These are phyloP conservation scores for Pulveroboletus sp. DNA, from an alignment of 768 basidiomycete genomes.

Conservation along the genomic window DNA sequence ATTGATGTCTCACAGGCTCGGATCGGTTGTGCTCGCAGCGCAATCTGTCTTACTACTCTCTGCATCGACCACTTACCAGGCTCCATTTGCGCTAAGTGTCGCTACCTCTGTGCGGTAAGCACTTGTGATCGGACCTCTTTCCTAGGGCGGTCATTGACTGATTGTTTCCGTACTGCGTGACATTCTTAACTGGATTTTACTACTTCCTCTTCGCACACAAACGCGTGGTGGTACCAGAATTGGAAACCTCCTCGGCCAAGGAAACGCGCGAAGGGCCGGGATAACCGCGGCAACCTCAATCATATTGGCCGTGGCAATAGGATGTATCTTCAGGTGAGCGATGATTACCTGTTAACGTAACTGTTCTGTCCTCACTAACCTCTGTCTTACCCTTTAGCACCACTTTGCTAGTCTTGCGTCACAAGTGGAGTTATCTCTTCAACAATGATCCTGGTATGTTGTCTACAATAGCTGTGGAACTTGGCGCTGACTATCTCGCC, in stretches of 20 bases:
- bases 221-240: conserved; percentile 44
- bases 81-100: conserved; percentile 78
- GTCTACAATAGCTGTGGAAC: background rate
- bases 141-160: background rate
- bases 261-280: conserved; percentile 68
- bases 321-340: conserved; percentile 60
- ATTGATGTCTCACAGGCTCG: conserved; percentile 47
- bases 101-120: conserved; percentile 81
- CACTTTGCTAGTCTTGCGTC: conserved; percentile 58
- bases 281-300: conserved; percentile 66
- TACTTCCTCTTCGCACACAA: background rate
- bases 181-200: background rate
- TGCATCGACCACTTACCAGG: conserved; percentile 75
- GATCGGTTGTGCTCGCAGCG: conserved; percentile 78
- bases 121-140: background rate
- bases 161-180: background rate
- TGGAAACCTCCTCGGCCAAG: conserved; percentile 86
- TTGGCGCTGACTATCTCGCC: conserved; percentile 3
- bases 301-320: conserved; percentile 61
- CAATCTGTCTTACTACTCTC: conserved; percentile 85
- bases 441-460: conserved; percentile 59
- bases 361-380: background rate
- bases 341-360: background rate
- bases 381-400: conserved; percentile 35
- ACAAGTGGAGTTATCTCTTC: conserved; percentile 72